These are phyloP conservation scores for Umbelopsis sp. DNA, from an alignment of 192 early-diverging fungal genomes.

Conservation along the genomic window DNA sequence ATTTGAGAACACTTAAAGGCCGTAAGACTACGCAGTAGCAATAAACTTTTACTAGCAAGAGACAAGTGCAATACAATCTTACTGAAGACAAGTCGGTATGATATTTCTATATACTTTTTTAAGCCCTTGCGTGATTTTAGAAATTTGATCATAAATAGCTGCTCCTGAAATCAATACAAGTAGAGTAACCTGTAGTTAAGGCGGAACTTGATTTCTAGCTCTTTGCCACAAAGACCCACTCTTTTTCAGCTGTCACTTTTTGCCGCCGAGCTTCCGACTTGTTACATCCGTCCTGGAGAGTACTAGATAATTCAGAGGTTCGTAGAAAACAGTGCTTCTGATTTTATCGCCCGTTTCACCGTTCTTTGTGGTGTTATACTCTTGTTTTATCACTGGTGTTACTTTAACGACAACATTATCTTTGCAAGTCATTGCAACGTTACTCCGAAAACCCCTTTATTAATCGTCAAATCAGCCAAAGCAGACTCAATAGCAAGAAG, in stretches of 20 bases:
- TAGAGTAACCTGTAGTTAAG: not conserved
- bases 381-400: not conserved
- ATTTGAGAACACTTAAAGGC: not conserved
- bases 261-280: slow-evolving; percentile 23
- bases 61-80: too few species aligned
- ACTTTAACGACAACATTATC: slow-evolving; percentile 6
- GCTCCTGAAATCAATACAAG: too few species aligned
- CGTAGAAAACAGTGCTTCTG: not conserved
- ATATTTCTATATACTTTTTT: too few species aligned
- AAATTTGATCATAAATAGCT: too few species aligned
- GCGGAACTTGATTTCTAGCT: slow-evolving; percentile 19
- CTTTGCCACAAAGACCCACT: slow-evolving; percentile 22
- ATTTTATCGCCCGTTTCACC: not conserved
- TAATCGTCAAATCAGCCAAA: not conserved
- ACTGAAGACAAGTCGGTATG: too few species aligned
- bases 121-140: too few species aligned
- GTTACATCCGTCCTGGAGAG: slow-evolving; percentile 7
- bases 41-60: not conserved
- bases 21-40: not conserved
- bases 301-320: slow-evolving; percentile 2
- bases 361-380: not conserved
- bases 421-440: not conserved
- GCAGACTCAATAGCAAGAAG: not conserved
- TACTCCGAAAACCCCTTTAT: slow-evolving; percentile 13
- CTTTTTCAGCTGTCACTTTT: slow-evolving; percentile 23